phyloP scores from a whole-genome alignment of 768 basidiomycete species.

The Mycena amicta region DNA sequence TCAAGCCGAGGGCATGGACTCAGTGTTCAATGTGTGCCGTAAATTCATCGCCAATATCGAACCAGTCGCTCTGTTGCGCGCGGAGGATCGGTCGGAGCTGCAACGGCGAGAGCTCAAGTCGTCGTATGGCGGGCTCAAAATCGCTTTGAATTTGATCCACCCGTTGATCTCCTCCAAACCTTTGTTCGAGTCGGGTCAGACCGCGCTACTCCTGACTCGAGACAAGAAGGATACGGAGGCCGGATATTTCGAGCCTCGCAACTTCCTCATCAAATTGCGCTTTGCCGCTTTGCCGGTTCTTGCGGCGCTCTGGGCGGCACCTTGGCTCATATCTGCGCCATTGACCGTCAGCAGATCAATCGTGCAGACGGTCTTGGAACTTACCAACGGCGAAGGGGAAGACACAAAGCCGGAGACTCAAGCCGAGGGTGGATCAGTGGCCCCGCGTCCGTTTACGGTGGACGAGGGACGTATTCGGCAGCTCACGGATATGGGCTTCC shows the following conservation, averaged over 20 bases:
- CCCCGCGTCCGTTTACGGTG: constrained; percentile 48
- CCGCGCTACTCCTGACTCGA: constrained; percentile 64
- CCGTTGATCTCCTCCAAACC: constrained; percentile 79
- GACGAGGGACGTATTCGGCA: constrained; percentile 82
- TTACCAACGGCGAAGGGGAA: constrained; percentile 83
- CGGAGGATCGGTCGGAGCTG: constrained; percentile 58
- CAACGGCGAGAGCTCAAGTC: constrained; percentile 70
- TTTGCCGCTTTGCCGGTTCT: constrained; percentile 68
- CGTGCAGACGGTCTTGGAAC: constrained; percentile 76
- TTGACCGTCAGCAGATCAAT: constrained; percentile 73
- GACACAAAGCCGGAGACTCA: constrained; percentile 54
- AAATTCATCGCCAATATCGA: constrained; percentile 61
- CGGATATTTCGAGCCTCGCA: constrained; percentile 83
- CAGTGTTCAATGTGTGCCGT: constrained; percentile 60
- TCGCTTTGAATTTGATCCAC: constrained; percentile 74
- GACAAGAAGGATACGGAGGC: constrained; percentile 80
- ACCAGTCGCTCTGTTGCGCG: constrained; percentile 46
- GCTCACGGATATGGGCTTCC: constrained; percentile 96
- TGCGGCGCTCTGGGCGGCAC: constrained; percentile 74
- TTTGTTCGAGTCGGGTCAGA: constrained; percentile 86
- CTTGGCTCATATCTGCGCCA: constrained; percentile 81
- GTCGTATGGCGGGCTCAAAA: constrained; percentile 80
- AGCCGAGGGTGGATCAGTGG: constrained; percentile 32
- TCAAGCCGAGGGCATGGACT: constrained; percentile 68
- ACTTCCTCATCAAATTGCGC: constrained; percentile 84